phyloP scores from a whole-genome alignment of 768 basidiomycete species.

The Dacryopinax spathularia region DNA sequence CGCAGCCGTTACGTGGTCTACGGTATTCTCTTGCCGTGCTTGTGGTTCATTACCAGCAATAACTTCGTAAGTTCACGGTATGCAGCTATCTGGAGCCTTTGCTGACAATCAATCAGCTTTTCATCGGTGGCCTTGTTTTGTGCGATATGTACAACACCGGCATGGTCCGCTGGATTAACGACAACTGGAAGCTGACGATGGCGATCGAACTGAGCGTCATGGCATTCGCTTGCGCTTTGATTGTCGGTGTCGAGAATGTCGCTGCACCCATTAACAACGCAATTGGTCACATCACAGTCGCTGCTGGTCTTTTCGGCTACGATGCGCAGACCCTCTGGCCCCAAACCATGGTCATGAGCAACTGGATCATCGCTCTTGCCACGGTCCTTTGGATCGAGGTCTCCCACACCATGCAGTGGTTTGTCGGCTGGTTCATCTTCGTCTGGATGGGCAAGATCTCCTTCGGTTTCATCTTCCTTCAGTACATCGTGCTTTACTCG shows the following conservation, averaged over 20 bases:
- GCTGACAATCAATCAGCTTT: slow-evolving; percentile 6
- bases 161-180: slow-evolving; percentile 19
- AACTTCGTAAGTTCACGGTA: slow-evolving; percentile 14
- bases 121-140: slow-evolving; percentile 18
- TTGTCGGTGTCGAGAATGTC: slow-evolving; percentile 17
- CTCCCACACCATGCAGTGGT: slow-evolving; percentile 22
- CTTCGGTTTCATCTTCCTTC: slow-evolving; percentile 23
- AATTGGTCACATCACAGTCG: slow-evolving; percentile 17
- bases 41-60: slow-evolving; percentile 18
- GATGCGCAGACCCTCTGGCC: slow-evolving; percentile 18
- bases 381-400: slow-evolving; percentile 17
- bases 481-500: slow-evolving; percentile 21
- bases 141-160: slow-evolving; percentile 20
- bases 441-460: slow-evolving; percentile 22
- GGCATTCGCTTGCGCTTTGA: slow-evolving; percentile 17
- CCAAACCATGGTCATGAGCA: slow-evolving; percentile 20
- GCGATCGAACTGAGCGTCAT: slow-evolving; percentile 16
- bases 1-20: slow-evolving; percentile 20
- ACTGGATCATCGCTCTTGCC: slow-evolving; percentile 10
- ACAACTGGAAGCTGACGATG: slow-evolving; percentile 21
- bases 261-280: slow-evolving; percentile 16
- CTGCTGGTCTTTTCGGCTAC: slow-evolving; percentile 18
- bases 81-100: neutral
- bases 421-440: slow-evolving; percentile 19
- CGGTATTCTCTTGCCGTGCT: slow-evolving; percentile 13